Evolutionary conservation across 441 rosid genomes (phyloP), one percentile per base, ranked within the genome.

Genomic region (Erysimum pusillum): DNA sequence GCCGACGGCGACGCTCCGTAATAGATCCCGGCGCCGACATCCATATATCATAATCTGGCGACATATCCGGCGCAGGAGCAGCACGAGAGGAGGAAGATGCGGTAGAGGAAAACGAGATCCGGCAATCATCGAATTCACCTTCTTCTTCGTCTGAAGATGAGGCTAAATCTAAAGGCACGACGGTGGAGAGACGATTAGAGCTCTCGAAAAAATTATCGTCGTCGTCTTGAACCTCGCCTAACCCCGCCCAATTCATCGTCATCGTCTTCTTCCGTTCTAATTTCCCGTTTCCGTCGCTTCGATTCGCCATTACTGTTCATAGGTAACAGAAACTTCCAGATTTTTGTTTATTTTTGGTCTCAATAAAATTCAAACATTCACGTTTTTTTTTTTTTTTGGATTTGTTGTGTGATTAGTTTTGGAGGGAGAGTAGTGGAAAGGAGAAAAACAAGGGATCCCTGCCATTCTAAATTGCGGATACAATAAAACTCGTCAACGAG

Each of bases 21-120:
- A 95, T 86, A 32, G 99, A 89, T 6, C 94, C 92, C 2, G 98
- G 99, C 9, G 91, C 88, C 13, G 94, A 67, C 97, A 87, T 89
- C 98, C 99, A 95, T 14, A 92, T 67, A 56, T 91, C 85, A 58
- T 92, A 95, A 13, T 92, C 86, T 11, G 84, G 88, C 10, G 84
- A 74, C 71, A 81, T 81, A 11, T 81, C 69, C 15, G 84, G 76
- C 60, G 77, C 63, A 0, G 77, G 83, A 63, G 53, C 82, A 60
- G 63, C 82, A 0, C 75, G 62, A 36, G 67, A 61, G 8, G 0
- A 79, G 1, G 71, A 61, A 4, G 2, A 81, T 0, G 65, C 67
- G 48, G 84, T 28, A 20, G 96, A 85, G 46, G 89, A 74, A 56
- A 88, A 91, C 6, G 98, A 92, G 76, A 85, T 28, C 3, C 97